Conservation (phyloP, 2,329 filamentous ascomycete species). For the Podosphaera leucotricha region DNA sequence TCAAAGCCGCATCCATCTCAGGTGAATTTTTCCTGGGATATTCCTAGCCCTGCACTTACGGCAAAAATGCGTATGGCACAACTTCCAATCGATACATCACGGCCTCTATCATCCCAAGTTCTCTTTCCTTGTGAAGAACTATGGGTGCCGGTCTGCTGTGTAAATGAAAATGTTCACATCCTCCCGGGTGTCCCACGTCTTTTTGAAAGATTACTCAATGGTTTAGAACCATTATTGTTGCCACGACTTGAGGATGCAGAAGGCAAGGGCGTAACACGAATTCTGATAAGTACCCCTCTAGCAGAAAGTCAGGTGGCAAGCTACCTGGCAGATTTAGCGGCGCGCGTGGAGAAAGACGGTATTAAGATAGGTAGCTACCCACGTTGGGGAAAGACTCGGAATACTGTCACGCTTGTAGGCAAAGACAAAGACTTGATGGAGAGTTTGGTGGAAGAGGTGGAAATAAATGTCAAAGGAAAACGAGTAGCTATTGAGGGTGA, state of each 20-base stretch:
- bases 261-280: slow-evolving; percentile 54
- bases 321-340: slow-evolving; percentile 61
- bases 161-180: slow-evolving; percentile 86
- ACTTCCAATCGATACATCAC: slow-evolving; percentile 49
- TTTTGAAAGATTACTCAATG: slow-evolving; percentile 55
- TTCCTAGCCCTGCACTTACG: slow-evolving; percentile 49
- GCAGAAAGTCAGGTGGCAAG: slow-evolving; percentile 66
- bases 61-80: slow-evolving; percentile 83
- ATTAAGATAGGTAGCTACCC: slow-evolving; percentile 94
- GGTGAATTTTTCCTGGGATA: slow-evolving; percentile 63
- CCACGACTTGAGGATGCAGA: slow-evolving; percentile 56
- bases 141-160: slow-evolving; percentile 76
- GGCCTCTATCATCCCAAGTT: slow-evolving; percentile 45
- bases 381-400: slow-evolving; percentile 64
- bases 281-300: slow-evolving; percentile 70
- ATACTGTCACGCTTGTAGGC: slow-evolving; percentile 74
- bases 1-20: slow-evolving; percentile 51
- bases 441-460: slow-evolving; percentile 53
- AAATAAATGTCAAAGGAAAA: slow-evolving; percentile 49
- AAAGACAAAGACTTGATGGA: slow-evolving; percentile 54
- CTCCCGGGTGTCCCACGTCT: slow-evolving; percentile 71
- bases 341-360: slow-evolving; percentile 45
- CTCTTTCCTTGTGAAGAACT: slow-evolving; percentile 59
- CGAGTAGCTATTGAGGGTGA: slow-evolving; percentile 50
- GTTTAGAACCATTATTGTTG: slow-evolving; percentile 45